Conservation (phyloP, 2,329 filamentous ascomycete species). For the Aspergillus neoniger region DNA sequence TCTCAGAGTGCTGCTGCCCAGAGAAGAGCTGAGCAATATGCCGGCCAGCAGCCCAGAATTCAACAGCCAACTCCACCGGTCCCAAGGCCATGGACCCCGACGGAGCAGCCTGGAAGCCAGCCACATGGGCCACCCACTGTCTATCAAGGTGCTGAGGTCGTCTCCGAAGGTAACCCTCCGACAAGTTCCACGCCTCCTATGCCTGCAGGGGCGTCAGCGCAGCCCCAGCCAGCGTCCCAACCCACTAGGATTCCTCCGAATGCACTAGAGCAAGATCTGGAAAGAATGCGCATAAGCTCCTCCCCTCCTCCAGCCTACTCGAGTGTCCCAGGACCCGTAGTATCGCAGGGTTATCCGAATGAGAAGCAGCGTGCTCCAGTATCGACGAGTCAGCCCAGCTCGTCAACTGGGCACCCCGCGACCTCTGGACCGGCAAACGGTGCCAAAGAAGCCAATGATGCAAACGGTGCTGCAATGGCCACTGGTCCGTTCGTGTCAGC, state of each 20-base stretch:
- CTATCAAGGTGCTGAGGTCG: slow-evolving; percentile 81
- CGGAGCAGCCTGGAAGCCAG: slow-evolving; percentile 80
- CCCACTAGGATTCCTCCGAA: slow-evolving; percentile 57
- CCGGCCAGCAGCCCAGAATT: slow-evolving; percentile 47
- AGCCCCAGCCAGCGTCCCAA: slow-evolving; percentile 23
- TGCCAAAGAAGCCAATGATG: slow-evolving; percentile 11
- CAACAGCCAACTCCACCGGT: slow-evolving; percentile 35
- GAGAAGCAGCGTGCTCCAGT: slow-evolving; percentile 68
- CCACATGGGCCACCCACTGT: slow-evolving; percentile 88
- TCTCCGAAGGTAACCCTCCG: slow-evolving; percentile 49
- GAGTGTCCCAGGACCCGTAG: slow-evolving; percentile 60
- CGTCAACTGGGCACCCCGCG: slow-evolving; percentile 31
- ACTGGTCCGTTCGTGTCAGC: slow-evolving; percentile 37
- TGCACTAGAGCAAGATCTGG: slow-evolving; percentile 82
- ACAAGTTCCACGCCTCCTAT: slow-evolving; percentile 41
- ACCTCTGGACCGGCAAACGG: slow-evolving; percentile 24
- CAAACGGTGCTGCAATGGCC: slow-evolving; percentile 13
- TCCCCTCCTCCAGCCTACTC: slow-evolving; percentile 96
- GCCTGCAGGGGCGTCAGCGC: slow-evolving; percentile 25
- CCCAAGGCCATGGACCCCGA: slow-evolving; percentile 86
- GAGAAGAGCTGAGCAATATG: slow-evolving; percentile 79
- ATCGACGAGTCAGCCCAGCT: slow-evolving; percentile 17
- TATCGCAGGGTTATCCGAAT: slow-evolving; percentile 65
- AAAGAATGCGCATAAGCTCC: slow-evolving; percentile 75
- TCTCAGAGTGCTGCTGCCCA: slow-evolving; percentile 77